Conservation (phyloP, 2,329 filamentous ascomycete genomes). For the Microdochium paspali region DNA sequence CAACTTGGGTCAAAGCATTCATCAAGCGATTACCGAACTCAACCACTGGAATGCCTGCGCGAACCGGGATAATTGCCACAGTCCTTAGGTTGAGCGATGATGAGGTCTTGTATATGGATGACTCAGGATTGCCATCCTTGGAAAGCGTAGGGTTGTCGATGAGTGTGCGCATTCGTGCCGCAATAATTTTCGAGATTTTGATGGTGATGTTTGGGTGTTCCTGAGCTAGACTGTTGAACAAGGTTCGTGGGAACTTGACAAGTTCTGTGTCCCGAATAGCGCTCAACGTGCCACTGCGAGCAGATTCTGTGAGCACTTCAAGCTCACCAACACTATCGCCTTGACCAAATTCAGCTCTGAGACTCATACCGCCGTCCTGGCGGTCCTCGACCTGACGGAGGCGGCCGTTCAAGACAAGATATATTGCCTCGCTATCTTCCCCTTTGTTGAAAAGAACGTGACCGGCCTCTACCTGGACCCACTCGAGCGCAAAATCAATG, state of each 20-base stretch:
- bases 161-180: constrained; percentile 82
- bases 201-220: constrained; percentile 98
- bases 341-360: constrained; percentile 88
- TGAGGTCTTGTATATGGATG: constrained; percentile 57
- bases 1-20: constrained; percentile 81
- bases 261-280: constrained; percentile 95
- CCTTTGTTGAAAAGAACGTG: constrained; percentile 90
- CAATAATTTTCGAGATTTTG: constrained; percentile 98
- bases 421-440: constrained; percentile 96
- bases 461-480: constrained; percentile 92
- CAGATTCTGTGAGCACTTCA: constrained; percentile 91
- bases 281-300: constrained; percentile 81
- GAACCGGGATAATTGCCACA: constrained; percentile 84
- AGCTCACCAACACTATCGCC: constrained; percentile 96
- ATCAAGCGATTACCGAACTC: constrained; percentile 89
- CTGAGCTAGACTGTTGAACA: constrained; percentile 96
- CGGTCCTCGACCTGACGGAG: constrained; percentile 76
- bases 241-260: constrained; percentile 86
- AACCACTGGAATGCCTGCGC: constrained; percentile 82
- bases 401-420: constrained; percentile 91
- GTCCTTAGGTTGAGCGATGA: constrained; percentile 90
- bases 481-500: constrained; percentile 96
- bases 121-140: constrained; percentile 50
- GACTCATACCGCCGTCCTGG: constrained; percentile 71
- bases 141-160: constrained; percentile 71